Percentiles rank a stretch among this genome's conserved stretches.
These are phyloP conservation scores for Ophiostoma novo-ulmi DNA, from an alignment of 2,329 filamentous ascomycete species.

Conservation along the genomic window DNA sequence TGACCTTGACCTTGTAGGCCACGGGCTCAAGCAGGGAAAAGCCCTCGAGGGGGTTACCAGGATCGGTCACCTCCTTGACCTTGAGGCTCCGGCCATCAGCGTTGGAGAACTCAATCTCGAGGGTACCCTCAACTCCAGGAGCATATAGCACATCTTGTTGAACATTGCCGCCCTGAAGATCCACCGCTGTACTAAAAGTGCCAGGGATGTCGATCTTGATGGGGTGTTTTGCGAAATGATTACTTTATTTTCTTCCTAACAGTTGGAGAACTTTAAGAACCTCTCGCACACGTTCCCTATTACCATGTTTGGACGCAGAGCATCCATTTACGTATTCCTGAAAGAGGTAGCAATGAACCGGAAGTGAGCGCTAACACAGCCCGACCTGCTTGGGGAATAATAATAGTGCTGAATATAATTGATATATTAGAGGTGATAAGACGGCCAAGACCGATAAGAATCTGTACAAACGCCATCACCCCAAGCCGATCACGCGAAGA, in stretches of 20 bases:
- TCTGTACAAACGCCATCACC: neutral
- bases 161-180: neutral
- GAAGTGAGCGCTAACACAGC: neutral
- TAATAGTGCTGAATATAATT: too few species aligned
- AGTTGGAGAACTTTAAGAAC: too few species aligned
- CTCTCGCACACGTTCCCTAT: neutral
- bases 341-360: neutral
- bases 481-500: neutral
- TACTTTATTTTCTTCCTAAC: too few species aligned
- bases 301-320: neutral
- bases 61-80: neutral
- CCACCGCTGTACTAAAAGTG: neutral
- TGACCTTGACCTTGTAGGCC: constrained; percentile 3
- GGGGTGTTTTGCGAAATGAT: neutral
- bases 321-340: neutral
- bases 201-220: neutral
- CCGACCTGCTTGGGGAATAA: neutral
- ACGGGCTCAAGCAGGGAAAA: neutral
- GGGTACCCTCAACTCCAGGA: neutral
- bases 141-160: neutral
- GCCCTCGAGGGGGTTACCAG: neutral
- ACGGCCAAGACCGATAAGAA: neutral
- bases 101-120: constrained; percentile 7
- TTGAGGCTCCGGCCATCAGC: neutral
- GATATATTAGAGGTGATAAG: neutral